These are phyloP conservation scores for Cupressus sempervirens DNA, from an alignment of 75 land plant species.

Conservation along the genomic window DNA sequence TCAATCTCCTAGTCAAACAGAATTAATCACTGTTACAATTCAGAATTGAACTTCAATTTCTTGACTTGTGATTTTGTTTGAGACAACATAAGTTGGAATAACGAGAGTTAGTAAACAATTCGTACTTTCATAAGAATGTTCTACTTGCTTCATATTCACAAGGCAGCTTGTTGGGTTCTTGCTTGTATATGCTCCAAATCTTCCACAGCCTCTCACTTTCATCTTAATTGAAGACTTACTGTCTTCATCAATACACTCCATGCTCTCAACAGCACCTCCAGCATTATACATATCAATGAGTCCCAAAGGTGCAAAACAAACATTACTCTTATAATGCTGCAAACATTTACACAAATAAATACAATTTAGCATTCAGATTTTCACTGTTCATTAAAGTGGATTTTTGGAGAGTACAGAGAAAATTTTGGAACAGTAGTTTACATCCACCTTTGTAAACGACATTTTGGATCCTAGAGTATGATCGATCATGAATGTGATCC, in stretches of 20 bases:
- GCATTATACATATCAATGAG: slow-evolving; percentile 71
- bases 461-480: too few species aligned
- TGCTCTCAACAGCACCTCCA: slow-evolving; percentile 53
- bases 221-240: slow-evolving; percentile 13
- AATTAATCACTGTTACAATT: neutral
- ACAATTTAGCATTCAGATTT: neutral
- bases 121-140: neutral
- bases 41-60: neutral
- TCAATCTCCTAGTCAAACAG: neutral
- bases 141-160: slow-evolving; percentile 24
- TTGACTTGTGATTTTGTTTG: neutral
- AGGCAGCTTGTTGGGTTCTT: slow-evolving; percentile 33
- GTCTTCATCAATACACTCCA: slow-evolving; percentile 10
- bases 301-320: slow-evolving; percentile 72
- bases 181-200: slow-evolving; percentile 63
- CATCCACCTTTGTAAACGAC: too few species aligned
- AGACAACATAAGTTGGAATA: neutral
- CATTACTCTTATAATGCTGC: slow-evolving; percentile 29
- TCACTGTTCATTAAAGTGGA: neutral
- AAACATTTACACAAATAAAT: neutral
- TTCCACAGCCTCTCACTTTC: slow-evolving; percentile 50
- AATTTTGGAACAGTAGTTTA: neutral
- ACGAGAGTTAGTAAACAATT: neutral
- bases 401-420: neutral
- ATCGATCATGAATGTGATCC: too few species aligned